Conservation (phyloP, 2,329 filamentous ascomycete genomes). For the Coniochaeta sp. region DNA sequence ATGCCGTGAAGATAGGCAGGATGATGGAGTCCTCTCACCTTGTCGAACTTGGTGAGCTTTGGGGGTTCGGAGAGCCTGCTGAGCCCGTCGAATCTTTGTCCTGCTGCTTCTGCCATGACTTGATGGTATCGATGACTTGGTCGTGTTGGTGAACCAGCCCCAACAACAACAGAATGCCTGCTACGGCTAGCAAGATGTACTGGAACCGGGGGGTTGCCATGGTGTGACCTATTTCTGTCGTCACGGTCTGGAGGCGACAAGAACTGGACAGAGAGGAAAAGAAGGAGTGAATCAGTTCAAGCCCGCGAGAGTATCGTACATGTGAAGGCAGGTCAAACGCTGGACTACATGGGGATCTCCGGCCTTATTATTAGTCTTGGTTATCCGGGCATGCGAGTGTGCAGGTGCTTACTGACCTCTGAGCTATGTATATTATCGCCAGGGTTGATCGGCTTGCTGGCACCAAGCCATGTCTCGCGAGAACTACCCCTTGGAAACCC, state of each 20-base stretch:
- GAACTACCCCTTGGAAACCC: background rate
- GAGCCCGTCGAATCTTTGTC: background rate
- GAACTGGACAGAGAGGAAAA: background rate
- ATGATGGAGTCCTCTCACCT: background rate
- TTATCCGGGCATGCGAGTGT: background rate
- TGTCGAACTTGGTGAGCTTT: background rate
- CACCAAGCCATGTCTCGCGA: background rate
- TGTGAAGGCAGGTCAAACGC: background rate
- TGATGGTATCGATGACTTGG: background rate
- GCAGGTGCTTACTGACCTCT: background rate
- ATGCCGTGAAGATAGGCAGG: background rate
- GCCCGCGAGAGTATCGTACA: background rate
- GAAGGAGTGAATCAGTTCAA: background rate
- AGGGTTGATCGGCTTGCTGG: background rate
- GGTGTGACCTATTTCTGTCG: background rate
- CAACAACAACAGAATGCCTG: background rate
- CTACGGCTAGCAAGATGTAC: background rate
- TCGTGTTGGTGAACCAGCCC: background rate
- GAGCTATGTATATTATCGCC: background rate
- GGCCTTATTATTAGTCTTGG: background rate
- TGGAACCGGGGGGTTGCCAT: background rate
- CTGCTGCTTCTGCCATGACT: background rate
- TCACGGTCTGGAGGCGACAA: background rate
- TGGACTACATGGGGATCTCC: background rate
- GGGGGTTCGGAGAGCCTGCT: background rate